Percentiles rank a stretch among this genome's conserved stretches.
Conservation (phyloP, 352 stramenopile genomes). For the Bremia lactucae region DNA sequence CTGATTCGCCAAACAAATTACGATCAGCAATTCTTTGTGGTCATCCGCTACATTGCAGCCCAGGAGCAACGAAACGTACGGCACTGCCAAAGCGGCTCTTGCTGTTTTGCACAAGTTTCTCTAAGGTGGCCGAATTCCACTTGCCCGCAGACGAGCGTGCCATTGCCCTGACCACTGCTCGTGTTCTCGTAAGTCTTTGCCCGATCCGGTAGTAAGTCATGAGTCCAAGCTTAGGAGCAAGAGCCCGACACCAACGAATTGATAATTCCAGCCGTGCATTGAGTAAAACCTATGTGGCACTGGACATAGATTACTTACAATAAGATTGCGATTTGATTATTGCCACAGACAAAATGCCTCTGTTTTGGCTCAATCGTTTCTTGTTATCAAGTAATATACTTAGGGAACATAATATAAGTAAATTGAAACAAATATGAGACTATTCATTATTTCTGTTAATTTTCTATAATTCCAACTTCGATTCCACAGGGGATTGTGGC, state of each 20-base stretch:
- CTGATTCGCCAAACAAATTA: constrained; percentile 11
- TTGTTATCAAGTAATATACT: too few relatives aligned
- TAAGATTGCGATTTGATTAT: too few relatives aligned
- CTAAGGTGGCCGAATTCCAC: constrained; percentile 33
- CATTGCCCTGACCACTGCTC: constrained; percentile 49
- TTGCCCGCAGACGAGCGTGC: constrained; percentile 40
- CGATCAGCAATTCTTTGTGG: constrained; percentile 1
- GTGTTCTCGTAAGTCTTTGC: constrained; percentile 53
- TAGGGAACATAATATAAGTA: too few relatives aligned
- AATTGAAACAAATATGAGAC: too few relatives aligned
- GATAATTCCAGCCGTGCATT: not conserved
- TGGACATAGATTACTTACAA: too few relatives aligned
- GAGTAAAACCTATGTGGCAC: too few relatives aligned
- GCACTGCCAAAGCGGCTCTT: constrained; percentile 56
- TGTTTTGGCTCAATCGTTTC: too few relatives aligned
- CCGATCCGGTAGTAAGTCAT: constrained; percentile 71
- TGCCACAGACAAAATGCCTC: too few relatives aligned
- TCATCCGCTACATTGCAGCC: not conserved
- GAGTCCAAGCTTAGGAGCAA: too few relatives aligned
- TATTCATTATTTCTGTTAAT: too few relatives aligned
- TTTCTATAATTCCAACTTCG: too few relatives aligned
- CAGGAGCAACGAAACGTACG: constrained; percentile 22
- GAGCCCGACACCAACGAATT: not conserved
- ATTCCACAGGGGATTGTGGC: too few relatives aligned
- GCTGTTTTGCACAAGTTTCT: constrained; percentile 49